Conservation (phyloP, 768 basidiomycete genomes). For the Calocybe indica region DNA sequence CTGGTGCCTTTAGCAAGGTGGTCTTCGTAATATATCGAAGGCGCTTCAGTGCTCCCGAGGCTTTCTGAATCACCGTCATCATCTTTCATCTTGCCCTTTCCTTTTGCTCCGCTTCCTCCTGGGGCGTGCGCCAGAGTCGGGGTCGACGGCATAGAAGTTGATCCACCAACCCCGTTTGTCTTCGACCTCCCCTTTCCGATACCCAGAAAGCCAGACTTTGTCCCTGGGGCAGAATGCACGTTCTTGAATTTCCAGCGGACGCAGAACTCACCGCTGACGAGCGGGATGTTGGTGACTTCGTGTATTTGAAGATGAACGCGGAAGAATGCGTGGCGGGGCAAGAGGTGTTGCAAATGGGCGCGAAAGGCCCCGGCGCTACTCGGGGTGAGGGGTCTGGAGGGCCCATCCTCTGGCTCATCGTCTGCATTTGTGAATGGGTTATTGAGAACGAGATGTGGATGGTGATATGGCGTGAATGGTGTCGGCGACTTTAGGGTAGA, state of each 20-base stretch:
- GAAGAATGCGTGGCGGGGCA: constrained; percentile 65
- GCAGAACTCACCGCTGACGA: constrained; percentile 65
- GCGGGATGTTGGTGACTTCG: constrained; percentile 66
- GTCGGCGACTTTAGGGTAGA: too few relatives aligned
- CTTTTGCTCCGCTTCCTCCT: neutral
- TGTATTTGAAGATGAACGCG: constrained; percentile 55
- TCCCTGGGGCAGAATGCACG: constrained; percentile 26
- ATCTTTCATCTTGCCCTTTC: constrained; percentile 9
- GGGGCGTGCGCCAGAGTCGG: neutral
- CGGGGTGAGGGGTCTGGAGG: constrained; percentile 7
- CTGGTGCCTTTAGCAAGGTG: constrained; percentile 5
- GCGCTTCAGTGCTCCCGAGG: constrained; percentile 6
- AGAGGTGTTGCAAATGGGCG: constrained; percentile 52
- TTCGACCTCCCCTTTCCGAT: constrained; percentile 23
- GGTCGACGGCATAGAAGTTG: neutral
- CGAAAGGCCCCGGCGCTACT: constrained; percentile 31
- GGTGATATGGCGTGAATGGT: neutral
- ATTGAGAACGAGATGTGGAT: constrained; percentile 10
- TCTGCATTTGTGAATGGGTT: constrained; percentile 11
- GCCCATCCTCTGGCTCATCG: constrained; percentile 7
- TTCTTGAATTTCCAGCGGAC: constrained; percentile 71
- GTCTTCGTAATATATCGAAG: constrained; percentile 6
- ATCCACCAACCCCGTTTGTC: constrained; percentile 13
- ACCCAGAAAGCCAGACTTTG: constrained; percentile 33
- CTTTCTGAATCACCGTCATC: constrained; percentile 8